A percentile compares a stretch with the other conserved stretches of the same genome.
phyloP scores from a whole-genome alignment of 2,329 filamentous ascomycete genomes.

The Rhynchosporium graminicola region DNA sequence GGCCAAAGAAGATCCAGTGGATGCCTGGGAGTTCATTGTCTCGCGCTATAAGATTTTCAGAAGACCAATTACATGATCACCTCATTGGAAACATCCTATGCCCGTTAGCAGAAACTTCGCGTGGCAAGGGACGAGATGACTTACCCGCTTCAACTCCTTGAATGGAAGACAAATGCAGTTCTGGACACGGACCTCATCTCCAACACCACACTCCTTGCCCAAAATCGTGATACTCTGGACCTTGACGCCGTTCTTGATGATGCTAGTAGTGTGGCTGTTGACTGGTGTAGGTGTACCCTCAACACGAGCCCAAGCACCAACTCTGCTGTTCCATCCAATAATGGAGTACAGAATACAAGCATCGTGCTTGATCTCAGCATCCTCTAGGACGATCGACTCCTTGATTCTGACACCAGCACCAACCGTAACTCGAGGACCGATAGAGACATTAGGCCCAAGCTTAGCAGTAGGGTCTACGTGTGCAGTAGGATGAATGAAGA shows the following conservation, averaged over 20 bases:
- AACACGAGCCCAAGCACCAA: constrained; percentile 97
- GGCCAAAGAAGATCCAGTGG: constrained; percentile 15
- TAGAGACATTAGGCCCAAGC: constrained; percentile 93
- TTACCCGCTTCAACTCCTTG: constrained; percentile 94
- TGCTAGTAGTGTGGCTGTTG: constrained; percentile 86
- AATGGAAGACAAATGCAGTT: constrained; percentile 97
- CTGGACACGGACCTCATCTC: constrained; percentile 92
- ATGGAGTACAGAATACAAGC: constrained; percentile 95
- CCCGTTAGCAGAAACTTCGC: constrained; percentile 37
- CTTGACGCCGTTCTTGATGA: constrained; percentile 97
- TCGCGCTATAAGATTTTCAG: background rate
- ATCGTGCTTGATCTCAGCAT: constrained; percentile 94
- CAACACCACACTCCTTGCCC: constrained; percentile 92
- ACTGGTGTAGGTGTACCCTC: constrained; percentile 91
- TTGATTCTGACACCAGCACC: constrained; percentile 90
- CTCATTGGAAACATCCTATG: constrained; percentile 79
- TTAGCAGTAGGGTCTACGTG: constrained; percentile 92
- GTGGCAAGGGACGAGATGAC: constrained; percentile 42
- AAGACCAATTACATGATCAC: constrained; percentile 78
- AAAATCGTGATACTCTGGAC: constrained; percentile 98
- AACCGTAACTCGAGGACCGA: constrained; percentile 83
- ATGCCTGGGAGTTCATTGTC: constrained; percentile 11
- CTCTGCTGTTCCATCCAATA: constrained; percentile 93
- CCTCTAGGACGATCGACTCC: constrained; percentile 94
- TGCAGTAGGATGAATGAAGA: constrained; percentile 93